Conservation (phyloP, 352 stramenopile genomes). For the Globisporangium cederbergense region DNA sequence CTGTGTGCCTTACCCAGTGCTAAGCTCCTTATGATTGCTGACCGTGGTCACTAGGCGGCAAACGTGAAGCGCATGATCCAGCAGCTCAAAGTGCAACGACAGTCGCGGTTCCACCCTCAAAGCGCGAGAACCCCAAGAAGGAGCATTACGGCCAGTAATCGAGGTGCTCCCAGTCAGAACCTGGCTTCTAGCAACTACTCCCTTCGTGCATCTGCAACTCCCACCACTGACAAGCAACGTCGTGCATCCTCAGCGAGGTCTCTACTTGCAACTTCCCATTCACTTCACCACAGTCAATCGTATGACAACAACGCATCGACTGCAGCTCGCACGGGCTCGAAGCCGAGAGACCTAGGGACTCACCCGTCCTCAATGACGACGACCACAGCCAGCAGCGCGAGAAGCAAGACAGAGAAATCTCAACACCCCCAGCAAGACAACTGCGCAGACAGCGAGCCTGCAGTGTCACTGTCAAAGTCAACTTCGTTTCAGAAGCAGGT, state of each 20-base stretch:
- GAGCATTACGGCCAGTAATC: not conserved
- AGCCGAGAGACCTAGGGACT: not conserved
- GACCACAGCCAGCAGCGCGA: not conserved
- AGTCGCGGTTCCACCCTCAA: slow-evolving; percentile 5
- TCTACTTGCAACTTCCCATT: not conserved
- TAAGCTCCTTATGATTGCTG: not conserved
- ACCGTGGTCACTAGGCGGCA: slow-evolving; percentile 17
- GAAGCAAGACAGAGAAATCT: not conserved
- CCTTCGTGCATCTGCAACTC: not conserved
- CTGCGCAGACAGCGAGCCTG: not conserved
- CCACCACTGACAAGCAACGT: not conserved
- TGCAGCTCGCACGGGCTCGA: not conserved
- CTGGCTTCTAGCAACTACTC: not conserved
- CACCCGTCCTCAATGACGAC: not conserved
- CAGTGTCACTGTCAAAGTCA: slow-evolving; percentile 10
- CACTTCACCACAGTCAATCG: not conserved
- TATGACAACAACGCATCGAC: not conserved
- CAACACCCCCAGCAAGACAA: not conserved
- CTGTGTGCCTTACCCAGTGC: not conserved
- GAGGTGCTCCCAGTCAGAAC: not conserved
- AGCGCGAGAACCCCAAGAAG: not conserved
- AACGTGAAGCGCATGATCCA: slow-evolving; percentile 45
- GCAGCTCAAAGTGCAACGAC: slow-evolving; percentile 30
- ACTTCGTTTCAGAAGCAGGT: slow-evolving; percentile 46
- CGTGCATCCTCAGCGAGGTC: not conserved